A percentile compares a stretch with the other conserved stretches of the same genome.
Conservation (phyloP, 768 basidiomycete genomes). For the Panellus pusillus region DNA sequence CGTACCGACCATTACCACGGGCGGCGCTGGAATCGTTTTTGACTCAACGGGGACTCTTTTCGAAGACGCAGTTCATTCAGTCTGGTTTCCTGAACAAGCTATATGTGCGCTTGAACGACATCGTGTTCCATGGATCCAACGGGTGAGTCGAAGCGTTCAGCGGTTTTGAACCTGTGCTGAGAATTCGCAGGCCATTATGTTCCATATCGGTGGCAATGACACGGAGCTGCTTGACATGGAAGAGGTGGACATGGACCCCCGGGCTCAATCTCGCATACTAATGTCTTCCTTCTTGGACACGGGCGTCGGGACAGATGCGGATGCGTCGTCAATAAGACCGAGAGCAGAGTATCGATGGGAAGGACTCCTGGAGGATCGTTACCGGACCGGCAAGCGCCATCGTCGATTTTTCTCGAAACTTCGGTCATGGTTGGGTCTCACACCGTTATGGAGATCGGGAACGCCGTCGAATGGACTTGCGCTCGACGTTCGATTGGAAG, state of each 20-base stretch:
- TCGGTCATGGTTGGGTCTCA: slow-evolving; percentile 68
- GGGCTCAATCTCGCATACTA: slow-evolving; percentile 38
- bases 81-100: slow-evolving; percentile 70
- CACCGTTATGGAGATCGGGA: slow-evolving; percentile 59
- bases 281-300: slow-evolving; percentile 58
- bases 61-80: slow-evolving; percentile 54
- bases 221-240: slow-evolving; percentile 64
- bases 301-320: slow-evolving; percentile 71
- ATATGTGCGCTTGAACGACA: slow-evolving; percentile 70
- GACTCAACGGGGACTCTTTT: slow-evolving; percentile 56
- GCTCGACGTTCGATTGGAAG: slow-evolving; percentile 56
- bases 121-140: slow-evolving; percentile 54
- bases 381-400: slow-evolving; percentile 34
- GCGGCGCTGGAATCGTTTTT: slow-evolving; percentile 65
- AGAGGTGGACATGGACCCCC: slow-evolving; percentile 56
- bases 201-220: slow-evolving; percentile 56
- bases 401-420: slow-evolving; percentile 51
- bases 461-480: slow-evolving; percentile 55
- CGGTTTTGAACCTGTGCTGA: background rate
- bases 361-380: slow-evolving; percentile 57
- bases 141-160: slow-evolving; percentile 37
- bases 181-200: slow-evolving; percentile 52
- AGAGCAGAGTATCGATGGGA: slow-evolving; percentile 73
- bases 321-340: slow-evolving; percentile 57
- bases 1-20: slow-evolving; percentile 68